A percentile compares a stretch with the other conserved stretches of the same genome.
phyloP scores from a whole-genome alignment of 2,329 filamentous ascomycete species.

The Colletotrichum sp. region DNA sequence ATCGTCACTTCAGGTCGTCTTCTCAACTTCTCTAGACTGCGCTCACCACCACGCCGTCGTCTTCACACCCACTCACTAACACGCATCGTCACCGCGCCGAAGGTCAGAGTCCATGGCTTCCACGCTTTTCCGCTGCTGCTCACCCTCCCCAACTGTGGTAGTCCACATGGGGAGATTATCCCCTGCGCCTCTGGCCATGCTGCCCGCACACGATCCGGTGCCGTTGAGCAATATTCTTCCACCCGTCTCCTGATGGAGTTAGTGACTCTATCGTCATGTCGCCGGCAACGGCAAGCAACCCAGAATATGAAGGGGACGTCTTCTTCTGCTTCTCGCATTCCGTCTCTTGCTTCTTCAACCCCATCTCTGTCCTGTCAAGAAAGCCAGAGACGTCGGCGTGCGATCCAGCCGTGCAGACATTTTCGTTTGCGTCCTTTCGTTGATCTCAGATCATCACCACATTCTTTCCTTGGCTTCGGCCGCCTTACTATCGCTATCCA shows the following conservation, averaged over 20 bases:
- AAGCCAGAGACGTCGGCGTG: conserved; percentile 18
- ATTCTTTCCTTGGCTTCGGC: conserved; percentile 38
- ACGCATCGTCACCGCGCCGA: conserved; percentile 2
- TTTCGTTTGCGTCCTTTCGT: conserved; percentile 36
- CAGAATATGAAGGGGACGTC: neutral
- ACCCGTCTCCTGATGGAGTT: neutral
- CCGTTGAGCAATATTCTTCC: neutral
- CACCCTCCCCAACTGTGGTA: neutral
- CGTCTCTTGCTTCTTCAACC: neutral
- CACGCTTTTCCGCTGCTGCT: neutral
- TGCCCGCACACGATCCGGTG: neutral
- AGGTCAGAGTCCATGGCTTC: neutral
- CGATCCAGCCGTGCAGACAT: conserved; percentile 20
- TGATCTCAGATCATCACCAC: conserved; percentile 33
- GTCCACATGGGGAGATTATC: conserved; percentile 3
- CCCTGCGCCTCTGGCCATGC: neutral
- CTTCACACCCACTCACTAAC: neutral
- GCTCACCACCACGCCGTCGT: conserved; percentile 1
- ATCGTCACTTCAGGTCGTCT: neutral
- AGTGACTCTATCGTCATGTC: neutral
- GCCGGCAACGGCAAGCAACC: neutral
- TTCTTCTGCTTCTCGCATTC: neutral
- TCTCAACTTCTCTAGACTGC: neutral
- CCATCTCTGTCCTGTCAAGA: conserved; percentile 16
- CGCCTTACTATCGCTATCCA: conserved; percentile 33